These are phyloP conservation scores for Mycena rebaudengoi DNA, from an alignment of 768 basidiomycete species.

Conservation along the genomic window DNA sequence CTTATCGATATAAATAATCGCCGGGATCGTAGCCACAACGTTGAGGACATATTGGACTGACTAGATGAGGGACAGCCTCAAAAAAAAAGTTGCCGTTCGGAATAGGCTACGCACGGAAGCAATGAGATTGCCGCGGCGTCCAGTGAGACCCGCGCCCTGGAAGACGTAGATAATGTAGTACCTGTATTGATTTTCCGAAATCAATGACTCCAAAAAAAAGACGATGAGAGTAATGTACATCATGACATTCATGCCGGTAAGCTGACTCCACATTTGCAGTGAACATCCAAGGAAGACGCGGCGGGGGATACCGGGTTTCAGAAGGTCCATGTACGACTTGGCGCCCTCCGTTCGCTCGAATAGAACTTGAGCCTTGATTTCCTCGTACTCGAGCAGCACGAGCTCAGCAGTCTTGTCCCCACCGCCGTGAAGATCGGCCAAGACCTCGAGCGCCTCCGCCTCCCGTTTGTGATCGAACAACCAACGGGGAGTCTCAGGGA, in stretches of 20 bases:
- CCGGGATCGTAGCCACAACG: background rate
- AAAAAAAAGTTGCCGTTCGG: too few relatives aligned
- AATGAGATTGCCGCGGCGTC: conserved; percentile 76
- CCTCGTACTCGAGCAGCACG: too few relatives aligned
- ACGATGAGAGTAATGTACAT: conserved; percentile 52
- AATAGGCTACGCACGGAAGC: conserved; percentile 62
- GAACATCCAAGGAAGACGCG: conserved; percentile 74
- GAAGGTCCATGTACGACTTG: conserved; percentile 55
- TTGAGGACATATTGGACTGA: background rate
- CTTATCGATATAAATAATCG: background rate
- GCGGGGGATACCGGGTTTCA: conserved; percentile 72
- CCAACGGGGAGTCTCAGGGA: conserved; percentile 80
- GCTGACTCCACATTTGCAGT: conserved; percentile 86
- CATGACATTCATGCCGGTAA: conserved; percentile 85
- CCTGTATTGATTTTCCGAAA: conserved; percentile 41
- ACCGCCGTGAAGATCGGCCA: conserved; percentile 80
- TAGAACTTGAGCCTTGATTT: background rate
- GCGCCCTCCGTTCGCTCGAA: background rate
- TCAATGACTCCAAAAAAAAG: background rate
- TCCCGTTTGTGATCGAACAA: conserved; percentile 69
- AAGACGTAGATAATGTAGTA: conserved; percentile 78
- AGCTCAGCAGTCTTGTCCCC: background rate
- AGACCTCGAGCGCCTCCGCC: conserved; percentile 72
- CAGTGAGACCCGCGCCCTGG: conserved; percentile 80
- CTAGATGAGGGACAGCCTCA: background rate